Evolutionary conservation across 2,329 filamentous ascomycete species (phyloP), one percentile per base, ranked within the genome.

Genomic region (Fusarium compactum): DNA sequence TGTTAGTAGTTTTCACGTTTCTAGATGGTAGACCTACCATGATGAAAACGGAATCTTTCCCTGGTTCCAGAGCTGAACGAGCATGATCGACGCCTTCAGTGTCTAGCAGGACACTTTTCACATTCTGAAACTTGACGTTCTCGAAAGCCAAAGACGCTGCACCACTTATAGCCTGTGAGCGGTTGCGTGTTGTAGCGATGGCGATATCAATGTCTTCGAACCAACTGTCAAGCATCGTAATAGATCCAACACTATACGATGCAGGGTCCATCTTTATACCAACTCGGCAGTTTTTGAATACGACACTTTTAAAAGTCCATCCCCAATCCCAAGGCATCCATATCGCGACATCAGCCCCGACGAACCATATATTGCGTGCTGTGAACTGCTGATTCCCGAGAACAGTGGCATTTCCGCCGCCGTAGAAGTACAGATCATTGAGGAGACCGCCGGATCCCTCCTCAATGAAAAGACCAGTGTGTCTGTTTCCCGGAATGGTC

Each of bases 301-400:
- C 82, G 22, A 92, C 77, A 24, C 86, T 88, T 79, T 92, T 91
- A 82, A 92, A 92, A 8, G 89, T 90, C 89, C 90, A 94, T 2
- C 89, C 87, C 92, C 91, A 94, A 77, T 91, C 88, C 91, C 91
- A 94, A 67, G 91, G 86, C 82, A 92, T 90, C 77, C 86, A 87
- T 62, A 93, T 89, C 48, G 89, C 92, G 14, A 89, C 91, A 72
- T 89, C 82, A 70, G 88, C 87, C 65, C 86, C 83, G 72, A 86
- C 87, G 80, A 93, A 91, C 24, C 85, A 89, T 70, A 92, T 76
- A 75, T 93, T 92, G 27, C 90, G 85, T 52, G 89, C 89, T 16
- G 90, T 92, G 76, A 92, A 93, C 76, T 93, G 91, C 79, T 92
- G 90, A 74, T 90, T 91, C 20, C 90, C 90, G 16, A 86, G 77